phyloP scores from a whole-genome alignment of 441 rosid genomes.

The Mallotus repandus region DNA sequence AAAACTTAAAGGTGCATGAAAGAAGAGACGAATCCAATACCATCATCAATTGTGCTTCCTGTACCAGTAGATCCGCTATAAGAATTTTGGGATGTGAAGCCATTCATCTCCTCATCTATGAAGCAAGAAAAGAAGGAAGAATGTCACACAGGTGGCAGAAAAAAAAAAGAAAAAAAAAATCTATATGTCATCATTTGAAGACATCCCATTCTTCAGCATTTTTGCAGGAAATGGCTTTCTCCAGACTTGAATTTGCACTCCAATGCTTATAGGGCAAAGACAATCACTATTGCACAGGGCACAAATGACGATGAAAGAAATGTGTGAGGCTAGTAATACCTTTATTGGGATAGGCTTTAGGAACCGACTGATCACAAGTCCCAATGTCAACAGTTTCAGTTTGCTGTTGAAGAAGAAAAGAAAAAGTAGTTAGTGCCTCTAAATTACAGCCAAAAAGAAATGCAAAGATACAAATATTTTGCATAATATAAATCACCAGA shows the following conservation, averaged over 20 bases:
- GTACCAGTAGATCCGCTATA: slow-evolving; percentile 36
- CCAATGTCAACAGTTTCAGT: slow-evolving; percentile 64
- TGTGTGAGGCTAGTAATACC: slow-evolving; percentile 37
- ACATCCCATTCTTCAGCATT: neutral
- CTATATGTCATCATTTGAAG: slow-evolving; percentile 1
- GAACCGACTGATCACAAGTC: slow-evolving; percentile 66
- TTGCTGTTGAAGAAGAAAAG: slow-evolving; percentile 33
- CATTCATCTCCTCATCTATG: slow-evolving; percentile 52
- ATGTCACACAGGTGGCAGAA: neutral
- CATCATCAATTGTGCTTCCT: slow-evolving; percentile 45
- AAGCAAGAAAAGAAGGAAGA: slow-evolving; percentile 4
- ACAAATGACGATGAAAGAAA: neutral
- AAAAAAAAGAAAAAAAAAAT: slow-evolving; percentile 1
- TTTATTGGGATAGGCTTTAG: slow-evolving; percentile 54
- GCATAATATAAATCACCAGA: neutral
- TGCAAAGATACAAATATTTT: neutral
- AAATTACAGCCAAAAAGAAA: neutral
- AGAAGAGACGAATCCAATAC: slow-evolving; percentile 35
- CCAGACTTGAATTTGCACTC: neutral
- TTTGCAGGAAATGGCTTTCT: neutral
- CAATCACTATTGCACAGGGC: neutral
- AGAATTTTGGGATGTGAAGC: slow-evolving; percentile 33
- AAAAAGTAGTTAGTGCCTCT: neutral
- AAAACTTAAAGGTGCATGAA: neutral
- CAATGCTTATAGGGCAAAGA: neutral